Conservation (phyloP, 371 early-diverging fungal species). For the Mucor velutinosus region DNA sequence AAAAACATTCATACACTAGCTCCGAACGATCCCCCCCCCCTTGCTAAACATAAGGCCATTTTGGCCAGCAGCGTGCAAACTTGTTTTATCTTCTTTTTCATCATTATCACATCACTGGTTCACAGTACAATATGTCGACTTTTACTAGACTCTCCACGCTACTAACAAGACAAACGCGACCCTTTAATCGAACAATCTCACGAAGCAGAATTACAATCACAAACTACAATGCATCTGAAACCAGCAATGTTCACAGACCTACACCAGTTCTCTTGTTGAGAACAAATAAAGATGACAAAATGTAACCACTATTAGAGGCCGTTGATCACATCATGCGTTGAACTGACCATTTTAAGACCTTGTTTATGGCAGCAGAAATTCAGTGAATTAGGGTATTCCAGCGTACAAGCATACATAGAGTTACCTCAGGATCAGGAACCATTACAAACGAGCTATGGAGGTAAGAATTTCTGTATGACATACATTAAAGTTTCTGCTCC, state of each 20-base stretch:
- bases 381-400: conserved; percentile 33
- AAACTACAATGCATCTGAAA: conserved; percentile 6
- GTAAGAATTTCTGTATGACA: conserved; percentile 7
- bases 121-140: not conserved
- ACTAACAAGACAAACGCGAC: not conserved
- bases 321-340: not conserved
- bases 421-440: conserved; percentile 10
- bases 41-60: not conserved
- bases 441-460: conserved; percentile 28
- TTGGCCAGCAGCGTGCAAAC: not conserved
- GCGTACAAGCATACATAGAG: not conserved
- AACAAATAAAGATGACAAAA: conserved; percentile 7
- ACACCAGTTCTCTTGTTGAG: conserved; percentile 23
- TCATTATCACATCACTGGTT: not conserved
- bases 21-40: not conserved
- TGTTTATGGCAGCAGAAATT: conserved; percentile 33
- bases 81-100: not conserved
- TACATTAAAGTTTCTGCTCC: not conserved
- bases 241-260: conserved; percentile 14
- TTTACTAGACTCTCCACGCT: not conserved
- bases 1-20: not conserved
- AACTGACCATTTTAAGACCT: not conserved
- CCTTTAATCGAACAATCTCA: not conserved
- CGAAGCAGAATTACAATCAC: conserved; percentile 9
- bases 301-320: not conserved